Conservation (phyloP, 768 basidiomycete species). For the Trametes punicea region DNA sequence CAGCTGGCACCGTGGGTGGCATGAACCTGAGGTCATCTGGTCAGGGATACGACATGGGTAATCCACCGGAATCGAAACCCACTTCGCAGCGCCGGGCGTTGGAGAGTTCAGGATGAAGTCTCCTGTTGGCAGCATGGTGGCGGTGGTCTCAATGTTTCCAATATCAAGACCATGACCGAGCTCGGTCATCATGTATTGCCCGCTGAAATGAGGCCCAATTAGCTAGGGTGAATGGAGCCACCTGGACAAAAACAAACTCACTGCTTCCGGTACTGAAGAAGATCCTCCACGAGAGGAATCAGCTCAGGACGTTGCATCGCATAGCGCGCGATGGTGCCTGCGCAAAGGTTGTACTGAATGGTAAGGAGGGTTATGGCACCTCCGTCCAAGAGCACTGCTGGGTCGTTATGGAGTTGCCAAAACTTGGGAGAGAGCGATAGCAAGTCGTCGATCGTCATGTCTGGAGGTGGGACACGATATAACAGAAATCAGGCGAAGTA, state of each 20-base stretch:
- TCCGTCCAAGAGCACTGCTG: slow-evolving; percentile 30
- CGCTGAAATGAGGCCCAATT: too few species aligned
- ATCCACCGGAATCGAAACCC: not conserved
- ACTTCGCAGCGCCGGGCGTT: slow-evolving; percentile 12
- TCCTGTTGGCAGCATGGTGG: slow-evolving; percentile 37
- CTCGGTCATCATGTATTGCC: slow-evolving; percentile 45
- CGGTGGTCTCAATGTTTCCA: slow-evolving; percentile 41
- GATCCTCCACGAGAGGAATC: slow-evolving; percentile 23
- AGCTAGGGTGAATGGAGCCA: not conserved
- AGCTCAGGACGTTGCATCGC: slow-evolving; percentile 25
- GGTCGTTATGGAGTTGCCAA: slow-evolving; percentile 38
- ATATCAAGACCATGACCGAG: slow-evolving; percentile 46
- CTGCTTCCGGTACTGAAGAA: slow-evolving; percentile 1
- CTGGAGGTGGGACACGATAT: slow-evolving; percentile 14
- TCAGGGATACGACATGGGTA: not conserved
- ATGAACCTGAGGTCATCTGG: slow-evolving; percentile 26
- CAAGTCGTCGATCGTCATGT: slow-evolving; percentile 33
- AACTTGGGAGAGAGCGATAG: slow-evolving; percentile 32
- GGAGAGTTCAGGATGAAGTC: slow-evolving; percentile 16
- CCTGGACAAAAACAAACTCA: not conserved
- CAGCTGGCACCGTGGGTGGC: slow-evolving; percentile 30
- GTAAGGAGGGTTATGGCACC: slow-evolving; percentile 34
- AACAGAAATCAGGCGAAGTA: not conserved
- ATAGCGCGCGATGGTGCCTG: slow-evolving; percentile 36
- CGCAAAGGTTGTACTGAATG: slow-evolving; percentile 38